phyloP scores from a whole-genome alignment of 352 stramenopile genomes.

The Phytophthora chlamydospora region DNA sequence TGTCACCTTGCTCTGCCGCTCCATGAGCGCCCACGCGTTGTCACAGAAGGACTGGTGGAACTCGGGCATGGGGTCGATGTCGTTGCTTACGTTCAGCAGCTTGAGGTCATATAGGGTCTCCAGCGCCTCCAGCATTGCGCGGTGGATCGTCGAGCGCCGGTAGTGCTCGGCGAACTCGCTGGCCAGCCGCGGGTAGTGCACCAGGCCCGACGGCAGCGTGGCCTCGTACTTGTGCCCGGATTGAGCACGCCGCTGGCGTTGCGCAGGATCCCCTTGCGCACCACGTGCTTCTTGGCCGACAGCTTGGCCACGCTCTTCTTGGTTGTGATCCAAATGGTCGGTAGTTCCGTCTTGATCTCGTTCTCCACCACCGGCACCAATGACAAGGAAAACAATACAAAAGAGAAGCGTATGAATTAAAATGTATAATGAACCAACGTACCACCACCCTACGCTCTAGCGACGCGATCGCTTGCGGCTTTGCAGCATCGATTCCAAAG shows the following conservation, averaged over 20 bases:
- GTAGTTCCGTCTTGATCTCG: conserved; percentile 33
- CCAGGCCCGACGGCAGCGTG: conserved; percentile 11
- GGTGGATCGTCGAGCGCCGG: conserved; percentile 37
- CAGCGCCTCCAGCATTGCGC: conserved; percentile 27
- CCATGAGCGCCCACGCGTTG: conserved; percentile 38
- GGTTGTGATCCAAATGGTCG: conserved; percentile 48
- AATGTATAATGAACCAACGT: too few relatives aligned
- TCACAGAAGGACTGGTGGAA: conserved; percentile 51
- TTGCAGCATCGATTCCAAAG: too few relatives aligned
- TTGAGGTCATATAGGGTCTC: conserved; percentile 32
- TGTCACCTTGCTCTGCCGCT: conserved; percentile 68
- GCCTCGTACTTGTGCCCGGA: conserved; percentile 46
- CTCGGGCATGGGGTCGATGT: conserved; percentile 48
- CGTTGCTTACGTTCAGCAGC: conserved; percentile 32
- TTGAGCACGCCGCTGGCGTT: conserved; percentile 55
- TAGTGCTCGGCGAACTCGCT: conserved; percentile 45
- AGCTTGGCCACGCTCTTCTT: conserved; percentile 41
- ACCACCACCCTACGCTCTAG: too few relatives aligned
- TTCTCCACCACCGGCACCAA: conserved; percentile 26
- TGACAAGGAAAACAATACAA: too few relatives aligned
- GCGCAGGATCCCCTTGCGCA: conserved; percentile 55
- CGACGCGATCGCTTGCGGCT: too few relatives aligned
- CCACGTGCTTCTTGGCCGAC: conserved; percentile 44
- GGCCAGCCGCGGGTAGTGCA: conserved; percentile 33
- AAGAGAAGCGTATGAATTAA: too few relatives aligned